phyloP scores from a whole-genome alignment of 2,329 filamentous ascomycete species.

The Pseudopithomyces maydicus region DNA sequence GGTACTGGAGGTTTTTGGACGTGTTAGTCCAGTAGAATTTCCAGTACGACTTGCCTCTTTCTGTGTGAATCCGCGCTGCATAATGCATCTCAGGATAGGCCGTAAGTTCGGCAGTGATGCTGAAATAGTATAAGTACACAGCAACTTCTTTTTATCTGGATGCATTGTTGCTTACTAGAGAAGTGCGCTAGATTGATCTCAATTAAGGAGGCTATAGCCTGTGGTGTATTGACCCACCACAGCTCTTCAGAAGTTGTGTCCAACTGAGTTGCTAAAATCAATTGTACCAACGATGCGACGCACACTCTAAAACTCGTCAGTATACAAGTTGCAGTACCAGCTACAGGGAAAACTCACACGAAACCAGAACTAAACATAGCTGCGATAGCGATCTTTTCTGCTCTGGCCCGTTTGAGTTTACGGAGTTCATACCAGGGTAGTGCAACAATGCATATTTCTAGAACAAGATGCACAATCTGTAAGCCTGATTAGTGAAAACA shows the following conservation, averaged over 20 bases:
- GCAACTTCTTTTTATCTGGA: not conserved
- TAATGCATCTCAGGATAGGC: not conserved
- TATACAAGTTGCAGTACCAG: not conserved
- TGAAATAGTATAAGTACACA: not conserved
- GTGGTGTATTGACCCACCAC: constrained; percentile 6
- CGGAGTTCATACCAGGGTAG: constrained; percentile 2
- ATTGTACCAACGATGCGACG: not conserved
- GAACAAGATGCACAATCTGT: not conserved
- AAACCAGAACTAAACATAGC: constrained; percentile 6
- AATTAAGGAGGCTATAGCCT: constrained; percentile 2
- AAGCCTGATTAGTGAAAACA: not conserved
- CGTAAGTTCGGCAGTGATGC: constrained; percentile 7
- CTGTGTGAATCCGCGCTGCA: not conserved
- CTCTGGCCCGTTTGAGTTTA: not conserved
- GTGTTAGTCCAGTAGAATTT: not conserved
- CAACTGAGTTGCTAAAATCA: constrained; percentile 1
- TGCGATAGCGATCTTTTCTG: constrained; percentile 2
- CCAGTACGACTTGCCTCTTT: not conserved
- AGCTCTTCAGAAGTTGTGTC: constrained; percentile 1
- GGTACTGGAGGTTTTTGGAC: not conserved
- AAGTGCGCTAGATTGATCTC: constrained; percentile 9
- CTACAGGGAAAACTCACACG: not conserved
- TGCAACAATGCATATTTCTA: constrained; percentile 1
- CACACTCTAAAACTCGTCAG: constrained; percentile 1
- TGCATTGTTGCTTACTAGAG: not conserved